A percentile compares a stretch with the other conserved stretches of the same genome.
Conservation (phyloP, 2,329 filamentous ascomycete genomes). For the Fusarium devonianum region DNA sequence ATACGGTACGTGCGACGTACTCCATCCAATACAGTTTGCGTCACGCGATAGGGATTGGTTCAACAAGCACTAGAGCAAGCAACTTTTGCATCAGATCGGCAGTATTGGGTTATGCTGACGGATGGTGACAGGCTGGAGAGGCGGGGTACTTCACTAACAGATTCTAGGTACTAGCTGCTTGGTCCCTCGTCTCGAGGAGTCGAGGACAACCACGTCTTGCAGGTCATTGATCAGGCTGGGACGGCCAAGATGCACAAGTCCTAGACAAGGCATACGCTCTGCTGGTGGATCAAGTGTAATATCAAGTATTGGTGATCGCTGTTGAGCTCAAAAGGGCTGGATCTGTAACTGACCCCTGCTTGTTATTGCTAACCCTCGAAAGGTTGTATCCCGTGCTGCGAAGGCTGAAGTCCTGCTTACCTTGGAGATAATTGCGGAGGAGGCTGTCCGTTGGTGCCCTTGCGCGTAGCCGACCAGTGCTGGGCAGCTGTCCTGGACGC, state of each 20-base stretch:
- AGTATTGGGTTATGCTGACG: background rate
- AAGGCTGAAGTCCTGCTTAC: too few relatives aligned
- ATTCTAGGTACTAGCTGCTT: background rate
- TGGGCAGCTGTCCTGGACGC: slow-evolving; percentile 1
- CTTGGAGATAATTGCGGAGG: too few relatives aligned
- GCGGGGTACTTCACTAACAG: slow-evolving; percentile 7
- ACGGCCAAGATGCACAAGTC: slow-evolving; percentile 10
- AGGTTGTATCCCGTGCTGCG: background rate
- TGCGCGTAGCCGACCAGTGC: background rate
- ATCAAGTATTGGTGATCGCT: slow-evolving; percentile 11
- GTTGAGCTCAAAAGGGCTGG: background rate
- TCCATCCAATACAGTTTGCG: slow-evolving; percentile 1
- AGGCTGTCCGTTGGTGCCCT: slow-evolving; percentile 4
- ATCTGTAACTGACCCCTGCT: slow-evolving; percentile 3
- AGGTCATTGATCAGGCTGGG: slow-evolving; percentile 5
- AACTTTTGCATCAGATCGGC: slow-evolving; percentile 2
- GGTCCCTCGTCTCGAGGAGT: background rate
- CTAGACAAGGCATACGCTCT: slow-evolving; percentile 18
- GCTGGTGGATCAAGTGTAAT: slow-evolving; percentile 15
- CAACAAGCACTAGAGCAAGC: background rate
- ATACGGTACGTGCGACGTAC: slow-evolving; percentile 5
- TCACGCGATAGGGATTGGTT: slow-evolving; percentile 12
- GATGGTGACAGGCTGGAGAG: slow-evolving; percentile 1
- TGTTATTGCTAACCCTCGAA: background rate
- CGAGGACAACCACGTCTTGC: background rate